A percentile compares a stretch with the other conserved stretches of the same genome.
Conservation (phyloP, 2,329 filamentous ascomycete species). For the Fusarium cyanostomum region DNA sequence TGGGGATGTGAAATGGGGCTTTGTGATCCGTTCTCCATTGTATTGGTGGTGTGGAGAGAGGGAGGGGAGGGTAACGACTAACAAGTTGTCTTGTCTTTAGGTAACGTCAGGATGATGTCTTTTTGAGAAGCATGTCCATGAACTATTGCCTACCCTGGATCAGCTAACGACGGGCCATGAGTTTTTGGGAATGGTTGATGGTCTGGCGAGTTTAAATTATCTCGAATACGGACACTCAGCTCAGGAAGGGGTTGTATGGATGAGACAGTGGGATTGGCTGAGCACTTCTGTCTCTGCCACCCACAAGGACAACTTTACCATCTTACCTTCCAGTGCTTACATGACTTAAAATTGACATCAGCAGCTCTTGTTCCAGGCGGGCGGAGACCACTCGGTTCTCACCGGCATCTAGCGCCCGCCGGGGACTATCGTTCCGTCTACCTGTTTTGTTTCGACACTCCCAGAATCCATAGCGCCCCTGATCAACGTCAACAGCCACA, state of each 20-base stretch:
- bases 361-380: constrained; percentile 17
- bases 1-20: constrained; percentile 12
- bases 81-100: constrained; percentile 25
- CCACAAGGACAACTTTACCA: not conserved
- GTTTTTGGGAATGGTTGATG: constrained; percentile 25
- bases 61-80: no score
- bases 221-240: constrained; percentile 17
- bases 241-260: constrained; percentile 4
- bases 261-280: constrained; percentile 1
- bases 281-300: not conserved
- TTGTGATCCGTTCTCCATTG: not conserved
- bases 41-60: constrained; percentile 32
- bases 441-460: constrained; percentile 5
- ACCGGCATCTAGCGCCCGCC: constrained; percentile 12
- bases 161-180: constrained; percentile 1
- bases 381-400: constrained; percentile 10
- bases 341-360: constrained; percentile 27
- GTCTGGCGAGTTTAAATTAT: constrained; percentile 14
- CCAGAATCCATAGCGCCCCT: not conserved
- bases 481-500: not conserved
- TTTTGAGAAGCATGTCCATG: not conserved
- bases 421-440: constrained; percentile 2
- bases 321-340: constrained; percentile 3
- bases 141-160: constrained; percentile 21
- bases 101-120: constrained; percentile 34